A percentile compares a stretch with the other conserved stretches of the same genome.
phyloP scores from a whole-genome alignment of 2,329 filamentous ascomycete species.

The Fusarium irregulare region DNA sequence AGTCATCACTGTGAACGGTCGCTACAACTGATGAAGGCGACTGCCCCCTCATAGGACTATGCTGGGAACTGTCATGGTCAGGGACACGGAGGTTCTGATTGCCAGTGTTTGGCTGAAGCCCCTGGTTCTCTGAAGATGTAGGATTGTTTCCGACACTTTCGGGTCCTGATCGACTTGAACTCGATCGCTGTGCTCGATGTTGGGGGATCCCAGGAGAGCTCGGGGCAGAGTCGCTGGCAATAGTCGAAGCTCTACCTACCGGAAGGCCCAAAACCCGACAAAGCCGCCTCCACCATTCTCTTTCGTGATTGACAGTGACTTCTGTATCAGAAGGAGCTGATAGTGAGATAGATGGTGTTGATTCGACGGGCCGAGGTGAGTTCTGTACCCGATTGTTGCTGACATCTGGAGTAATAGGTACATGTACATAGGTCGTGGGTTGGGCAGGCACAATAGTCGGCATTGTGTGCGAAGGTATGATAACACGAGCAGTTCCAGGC shows the following conservation, averaged over 20 bases:
- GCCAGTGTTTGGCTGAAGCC: background rate
- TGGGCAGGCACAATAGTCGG: conserved; percentile 5
- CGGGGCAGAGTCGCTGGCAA: conserved; percentile 44
- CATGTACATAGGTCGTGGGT: background rate
- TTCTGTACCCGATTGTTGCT: background rate
- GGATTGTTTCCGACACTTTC: background rate
- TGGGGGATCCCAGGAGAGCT: conserved; percentile 19
- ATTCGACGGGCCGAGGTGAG: background rate
- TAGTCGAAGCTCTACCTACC: conserved; percentile 51
- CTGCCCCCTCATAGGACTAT: background rate
- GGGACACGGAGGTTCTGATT: background rate
- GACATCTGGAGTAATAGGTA: background rate
- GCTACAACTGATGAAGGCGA: conserved; percentile 49
- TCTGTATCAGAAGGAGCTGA: background rate
- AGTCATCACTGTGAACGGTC: conserved; percentile 54
- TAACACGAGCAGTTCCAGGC: background rate
- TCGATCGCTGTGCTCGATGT: background rate
- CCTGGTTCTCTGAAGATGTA: background rate
- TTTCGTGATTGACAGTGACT: conserved; percentile 7
- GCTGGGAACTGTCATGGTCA: background rate
- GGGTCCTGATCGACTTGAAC: background rate
- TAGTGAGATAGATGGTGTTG: background rate
- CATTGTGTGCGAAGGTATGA: conserved; percentile 10
- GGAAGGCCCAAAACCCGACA: conserved; percentile 46
- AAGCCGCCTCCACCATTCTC: conserved; percentile 47